phyloP scores from a whole-genome alignment of 164 flowering plant species.

The Tetrastigma voinierianum region DNA sequence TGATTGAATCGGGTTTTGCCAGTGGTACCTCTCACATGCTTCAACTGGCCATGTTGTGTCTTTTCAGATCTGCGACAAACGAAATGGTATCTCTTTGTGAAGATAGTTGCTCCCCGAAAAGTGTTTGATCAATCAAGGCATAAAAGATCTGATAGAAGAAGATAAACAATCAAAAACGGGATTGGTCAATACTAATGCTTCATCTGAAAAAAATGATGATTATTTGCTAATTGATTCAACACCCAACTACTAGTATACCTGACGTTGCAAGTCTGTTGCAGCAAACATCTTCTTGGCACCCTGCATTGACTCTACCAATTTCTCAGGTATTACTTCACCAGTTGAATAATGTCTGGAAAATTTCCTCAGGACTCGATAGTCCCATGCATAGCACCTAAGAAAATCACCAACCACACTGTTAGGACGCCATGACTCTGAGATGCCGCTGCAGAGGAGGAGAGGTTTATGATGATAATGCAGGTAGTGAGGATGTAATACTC shows the following conservation, averaged over 20 bases:
- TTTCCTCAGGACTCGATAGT: constrained; percentile 79
- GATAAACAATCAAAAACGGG: constrained; percentile 7
- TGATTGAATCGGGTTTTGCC: constrained; percentile 90
- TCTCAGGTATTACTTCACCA: constrained; percentile 86
- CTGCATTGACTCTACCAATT: constrained; percentile 75
- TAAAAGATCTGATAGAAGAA: constrained; percentile 55
- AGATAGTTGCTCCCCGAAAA: constrained; percentile 59
- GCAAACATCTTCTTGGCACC: constrained; percentile 91
- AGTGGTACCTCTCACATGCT: constrained; percentile 90
- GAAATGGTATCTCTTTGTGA: constrained; percentile 52
- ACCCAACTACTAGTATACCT: constrained; percentile 55
- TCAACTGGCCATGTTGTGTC: constrained; percentile 65
- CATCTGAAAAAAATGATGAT: too few relatives aligned
- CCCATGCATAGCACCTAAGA: constrained; percentile 91
- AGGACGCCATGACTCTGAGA: neutral
- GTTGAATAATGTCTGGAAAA: constrained; percentile 90
- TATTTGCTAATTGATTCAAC: neutral
- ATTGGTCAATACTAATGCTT: neutral
- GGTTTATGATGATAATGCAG: too few relatives aligned
- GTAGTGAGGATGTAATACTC: too few relatives aligned
- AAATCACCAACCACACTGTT: constrained; percentile 2
- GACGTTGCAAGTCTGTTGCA: constrained; percentile 92
- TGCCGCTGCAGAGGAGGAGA: too few relatives aligned
- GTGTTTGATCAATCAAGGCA: constrained; percentile 76
- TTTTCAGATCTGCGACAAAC: constrained; percentile 68